Base-by-base conservation (phyloP, 371 early-diverging fungal genomes). In the Zopfochytrium polystomum region DNA sequence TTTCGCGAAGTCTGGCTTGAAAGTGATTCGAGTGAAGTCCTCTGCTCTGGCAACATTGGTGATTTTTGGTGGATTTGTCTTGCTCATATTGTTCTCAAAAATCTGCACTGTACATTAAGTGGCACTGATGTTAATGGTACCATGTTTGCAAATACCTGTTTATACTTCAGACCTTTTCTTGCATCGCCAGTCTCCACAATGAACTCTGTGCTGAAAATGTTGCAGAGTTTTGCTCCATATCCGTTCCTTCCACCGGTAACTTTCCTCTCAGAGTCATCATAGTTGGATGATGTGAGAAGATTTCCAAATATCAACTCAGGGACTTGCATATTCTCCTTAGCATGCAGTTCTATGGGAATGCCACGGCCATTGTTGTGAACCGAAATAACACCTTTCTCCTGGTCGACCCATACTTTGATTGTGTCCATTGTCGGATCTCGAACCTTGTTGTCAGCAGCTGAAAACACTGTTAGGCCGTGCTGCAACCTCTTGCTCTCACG, bases 261-360 rank as follows among this genome's bases (percentile, higher is more conserved):
- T 72, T 99, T 99, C 74, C 98, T 93, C 71, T 99, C 93, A 26
- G 85, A 76, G 73, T 99, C 99, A 73, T 99, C 88, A 74, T 99
- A 99, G 82, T 99, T 99, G 56, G 95, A 94, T 22, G 95, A 94
- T 0, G 99, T 99, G 48, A 99, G 77, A 23, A 99, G 79, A 68
- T 99, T 98, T 0, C 99, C 99, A 82, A 99, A 99, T 55, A 99
- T 99, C 52, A 99, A 83, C 68, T 99, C 99, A 2, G 99, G 99
- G 0, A 99, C 98, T 68, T 96, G 99, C 20, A 96, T 86, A 9
- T 89, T 80, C 69, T 99, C 98, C 52, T 90, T 85, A 52, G 88
- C 82, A 71, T 99, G 99, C 20, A 97, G 87, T 54, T 93, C 88
- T 34, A 99, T 82, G 0, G 99, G 99, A 62, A 99, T 99, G 42